Conservation (phyloP, 306 rosid species). For the Gastrolobium bilobum region DNA sequence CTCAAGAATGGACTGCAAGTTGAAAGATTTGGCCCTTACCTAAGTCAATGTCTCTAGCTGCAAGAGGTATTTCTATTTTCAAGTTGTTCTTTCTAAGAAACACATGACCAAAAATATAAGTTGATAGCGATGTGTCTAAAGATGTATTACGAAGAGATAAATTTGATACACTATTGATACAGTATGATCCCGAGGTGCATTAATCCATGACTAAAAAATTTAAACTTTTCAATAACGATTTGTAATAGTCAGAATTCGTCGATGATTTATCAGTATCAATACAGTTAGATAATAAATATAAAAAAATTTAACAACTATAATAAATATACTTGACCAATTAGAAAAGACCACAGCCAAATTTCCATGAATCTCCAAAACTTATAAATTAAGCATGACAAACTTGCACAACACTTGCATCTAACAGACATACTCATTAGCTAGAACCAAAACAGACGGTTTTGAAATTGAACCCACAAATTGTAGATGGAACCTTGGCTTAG, state of each 20-base stretch:
- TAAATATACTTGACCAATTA: no score
- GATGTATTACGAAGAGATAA: no score
- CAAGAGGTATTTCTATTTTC: background rate
- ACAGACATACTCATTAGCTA: conserved; percentile 39
- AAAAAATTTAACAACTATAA: no score
- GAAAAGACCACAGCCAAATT: no score
- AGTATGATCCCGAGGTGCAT: no score
- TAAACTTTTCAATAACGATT: no score
- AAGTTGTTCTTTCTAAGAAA: conserved; percentile 13
- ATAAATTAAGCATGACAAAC: background rate
- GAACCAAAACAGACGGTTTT: conserved; percentile 46
- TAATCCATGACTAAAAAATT: no score
- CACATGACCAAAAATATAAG: background rate
- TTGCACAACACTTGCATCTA: conserved; percentile 18
- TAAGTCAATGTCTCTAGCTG: conserved; percentile 36
- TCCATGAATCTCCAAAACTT: conserved; percentile 9
- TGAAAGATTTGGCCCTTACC: conserved; percentile 8
- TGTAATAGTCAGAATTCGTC: no score
- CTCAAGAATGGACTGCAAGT: conserved; percentile 16
- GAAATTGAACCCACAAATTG: conserved; percentile 37
- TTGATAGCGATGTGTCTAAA: no score
- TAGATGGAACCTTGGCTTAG: conserved; percentile 37
- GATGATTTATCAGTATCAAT: no score
- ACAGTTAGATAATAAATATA: no score
- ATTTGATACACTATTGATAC: no score